A percentile compares a stretch with the other conserved stretches of the same genome.
Conservation (phyloP, 257 asterid species). For the Lavandula angustifolia region DNA sequence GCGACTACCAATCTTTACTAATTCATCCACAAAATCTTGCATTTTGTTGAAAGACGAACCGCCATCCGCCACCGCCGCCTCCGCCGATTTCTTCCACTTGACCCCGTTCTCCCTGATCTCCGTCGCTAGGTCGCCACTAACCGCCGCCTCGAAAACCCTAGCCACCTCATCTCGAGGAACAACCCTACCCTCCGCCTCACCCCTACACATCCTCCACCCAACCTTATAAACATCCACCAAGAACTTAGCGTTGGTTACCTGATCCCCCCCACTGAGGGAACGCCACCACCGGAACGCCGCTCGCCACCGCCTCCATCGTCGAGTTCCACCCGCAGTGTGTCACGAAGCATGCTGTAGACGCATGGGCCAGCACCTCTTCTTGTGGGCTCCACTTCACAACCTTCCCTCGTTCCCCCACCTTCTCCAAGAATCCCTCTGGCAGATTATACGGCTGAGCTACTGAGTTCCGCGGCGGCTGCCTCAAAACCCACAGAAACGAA, state of each 20-base stretch:
- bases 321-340: conserved; percentile 96
- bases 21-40: conserved; percentile 46
- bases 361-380: conserved; percentile 70
- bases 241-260: conserved; percentile 80
- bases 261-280: conserved; percentile 94
- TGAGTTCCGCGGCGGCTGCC: conserved; percentile 40
- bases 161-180: conserved; percentile 59
- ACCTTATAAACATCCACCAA: conserved; percentile 68
- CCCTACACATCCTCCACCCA: conserved; percentile 69
- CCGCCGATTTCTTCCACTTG: conserved; percentile 73
- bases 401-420: conserved; percentile 53
- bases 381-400: conserved; percentile 79
- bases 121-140: conserved; percentile 42
- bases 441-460: conserved; percentile 31
- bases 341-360: conserved; percentile 65
- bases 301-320: conserved; percentile 68
- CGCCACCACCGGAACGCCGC: conserved; percentile 74
- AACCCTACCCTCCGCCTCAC: conserved; percentile 57
- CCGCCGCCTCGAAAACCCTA: conserved; percentile 53
- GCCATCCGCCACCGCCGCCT: conserved; percentile 58
- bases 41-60: conserved; percentile 61
- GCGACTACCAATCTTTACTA: not conserved
- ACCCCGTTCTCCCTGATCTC: conserved; percentile 55
- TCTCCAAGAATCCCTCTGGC: conserved; percentile 58
- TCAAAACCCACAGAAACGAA: conserved; percentile 65